These are phyloP conservation scores for Nothopassalora personata DNA, from an alignment of 2,329 filamentous ascomycete genomes.

Conservation along the genomic window DNA sequence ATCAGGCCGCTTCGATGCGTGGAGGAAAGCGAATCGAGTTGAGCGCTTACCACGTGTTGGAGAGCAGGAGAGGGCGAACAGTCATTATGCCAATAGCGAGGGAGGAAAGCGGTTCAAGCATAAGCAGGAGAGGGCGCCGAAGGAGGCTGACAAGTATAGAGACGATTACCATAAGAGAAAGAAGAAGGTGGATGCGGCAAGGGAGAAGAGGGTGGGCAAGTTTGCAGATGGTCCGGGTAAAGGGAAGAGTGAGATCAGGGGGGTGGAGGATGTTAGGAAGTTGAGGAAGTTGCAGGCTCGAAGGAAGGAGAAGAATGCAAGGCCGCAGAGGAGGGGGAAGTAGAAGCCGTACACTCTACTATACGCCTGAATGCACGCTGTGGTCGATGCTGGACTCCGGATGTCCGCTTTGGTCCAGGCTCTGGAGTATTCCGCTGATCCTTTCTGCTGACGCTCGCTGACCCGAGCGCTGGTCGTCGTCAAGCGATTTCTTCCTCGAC, in stretches of 20 bases:
- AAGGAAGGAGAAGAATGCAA: constrained; percentile 79
- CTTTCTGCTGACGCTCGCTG: too few relatives aligned
- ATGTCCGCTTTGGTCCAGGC: not conserved
- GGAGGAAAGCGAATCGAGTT: constrained; percentile 82
- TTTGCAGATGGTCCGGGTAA: constrained; percentile 57
- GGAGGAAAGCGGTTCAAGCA: constrained; percentile 68
- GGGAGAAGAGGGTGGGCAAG: constrained; percentile 72
- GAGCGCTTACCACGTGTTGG: constrained; percentile 74
- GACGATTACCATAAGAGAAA: constrained; percentile 88
- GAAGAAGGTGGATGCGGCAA: constrained; percentile 81
- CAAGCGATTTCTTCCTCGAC: too few relatives aligned
- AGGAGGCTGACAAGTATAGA: constrained; percentile 85
- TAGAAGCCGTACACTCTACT: not conserved
- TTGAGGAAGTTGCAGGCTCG: constrained; percentile 70
- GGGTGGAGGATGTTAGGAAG: constrained; percentile 77
- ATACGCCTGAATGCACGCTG: not conserved
- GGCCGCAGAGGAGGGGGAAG: constrained; percentile 46
- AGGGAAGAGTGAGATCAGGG: constrained; percentile 76
- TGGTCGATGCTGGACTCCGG: not conserved
- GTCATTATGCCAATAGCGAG: constrained; percentile 30
- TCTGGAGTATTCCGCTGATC: too few relatives aligned
- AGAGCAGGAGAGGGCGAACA: constrained; percentile 58
- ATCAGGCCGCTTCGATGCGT: constrained; percentile 86
- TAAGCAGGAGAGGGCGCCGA: constrained; percentile 80
- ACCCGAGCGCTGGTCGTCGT: too few relatives aligned